Evolutionary conservation across 129 eudicot species (phyloP), one percentile per base, ranked within the genome.

Genomic region (Rutidosis leptorrhynchoides): DNA sequence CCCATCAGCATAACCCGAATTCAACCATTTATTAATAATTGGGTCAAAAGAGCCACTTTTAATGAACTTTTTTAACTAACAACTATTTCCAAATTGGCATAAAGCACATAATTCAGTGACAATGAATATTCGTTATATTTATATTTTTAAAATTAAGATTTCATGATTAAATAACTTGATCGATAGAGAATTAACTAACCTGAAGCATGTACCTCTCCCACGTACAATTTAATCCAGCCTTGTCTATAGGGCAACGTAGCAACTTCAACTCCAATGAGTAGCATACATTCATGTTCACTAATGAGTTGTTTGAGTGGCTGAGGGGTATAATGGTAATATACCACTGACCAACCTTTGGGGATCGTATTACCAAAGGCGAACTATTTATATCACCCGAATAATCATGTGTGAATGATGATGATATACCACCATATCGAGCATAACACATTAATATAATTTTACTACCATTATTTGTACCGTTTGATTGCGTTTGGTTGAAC

Each of bases 311-410:
- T 21, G 81, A 62, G 28, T 59, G 33, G 78, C 81, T 87, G 68
- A 79, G 69, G 25, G 81, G 80, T 49, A 74, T 74, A 78, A 93
- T 27, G 1, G 85, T 74, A 67, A 93, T 64, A 68, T 89, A 93
- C 99, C 96, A 93, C 27, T 83, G 88, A 25, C 99, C 99, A 64
- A 80, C 74, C 83, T 84, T 93, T 17, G 99, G 99, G 40, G 80
- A 76, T 14, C 63, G 80, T 72, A 93, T 81, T 61, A 83, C 70
- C 79, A 93, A 72, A 76, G 93, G 81, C 16, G 73, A 80, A 30
- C 71, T 72, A 61, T 57, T 77, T 33, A 89, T 69, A 69, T 83
- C 75, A 52, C 80, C 90, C 35, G 88, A 80, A 78, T 80, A 89
- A 84, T 93, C 99, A 68, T 86, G 78, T 77, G 75, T 33, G 23